phyloP scores from a whole-genome alignment of 768 basidiomycete species.

The Erythrobasidium yunnanense region DNA sequence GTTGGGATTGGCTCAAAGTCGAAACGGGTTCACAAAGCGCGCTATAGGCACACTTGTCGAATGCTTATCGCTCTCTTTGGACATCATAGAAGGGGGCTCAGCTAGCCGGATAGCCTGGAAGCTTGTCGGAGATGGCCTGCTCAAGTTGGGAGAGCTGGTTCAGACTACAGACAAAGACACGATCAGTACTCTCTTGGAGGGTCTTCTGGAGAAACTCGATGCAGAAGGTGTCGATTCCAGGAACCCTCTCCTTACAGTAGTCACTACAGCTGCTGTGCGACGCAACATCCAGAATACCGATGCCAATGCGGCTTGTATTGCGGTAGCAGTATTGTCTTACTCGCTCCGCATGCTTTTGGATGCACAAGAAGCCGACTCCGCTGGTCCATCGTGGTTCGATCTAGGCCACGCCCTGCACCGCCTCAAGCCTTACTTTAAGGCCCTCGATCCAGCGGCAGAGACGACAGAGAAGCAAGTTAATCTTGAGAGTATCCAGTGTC shows the following conservation, averaged over 20 bases:
- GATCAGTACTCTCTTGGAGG: background rate
- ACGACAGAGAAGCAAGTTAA: conserved; percentile 41
- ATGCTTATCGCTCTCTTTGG: conserved; percentile 51
- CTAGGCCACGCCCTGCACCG: conserved; percentile 54
- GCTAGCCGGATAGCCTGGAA: conserved; percentile 76
- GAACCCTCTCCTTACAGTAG: conserved; percentile 25
- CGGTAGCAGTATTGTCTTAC: conserved; percentile 38
- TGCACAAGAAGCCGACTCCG: conserved; percentile 47
- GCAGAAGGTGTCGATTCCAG: conserved; percentile 32
- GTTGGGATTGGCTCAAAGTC: conserved; percentile 55
- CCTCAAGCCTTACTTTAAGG: conserved; percentile 43
- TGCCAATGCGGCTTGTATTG: conserved; percentile 27
- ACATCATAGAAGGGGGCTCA: conserved; percentile 48
- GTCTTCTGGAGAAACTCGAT: conserved; percentile 7
- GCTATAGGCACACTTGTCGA: conserved; percentile 61
- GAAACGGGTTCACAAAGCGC: conserved; percentile 61
- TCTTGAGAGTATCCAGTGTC: conserved; percentile 48
- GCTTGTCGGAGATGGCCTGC: conserved; percentile 59
- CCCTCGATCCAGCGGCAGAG: background rate
- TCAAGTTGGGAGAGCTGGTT: conserved; percentile 50
- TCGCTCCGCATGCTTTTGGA: conserved; percentile 39
- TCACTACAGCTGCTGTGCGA: conserved; percentile 6
- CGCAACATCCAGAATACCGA: background rate
- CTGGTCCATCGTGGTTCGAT: conserved; percentile 63
- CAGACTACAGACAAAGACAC: background rate